Base-by-base conservation (phyloP, 1,284 basidiomycete genomes). In the Athelia sp. region DNA sequence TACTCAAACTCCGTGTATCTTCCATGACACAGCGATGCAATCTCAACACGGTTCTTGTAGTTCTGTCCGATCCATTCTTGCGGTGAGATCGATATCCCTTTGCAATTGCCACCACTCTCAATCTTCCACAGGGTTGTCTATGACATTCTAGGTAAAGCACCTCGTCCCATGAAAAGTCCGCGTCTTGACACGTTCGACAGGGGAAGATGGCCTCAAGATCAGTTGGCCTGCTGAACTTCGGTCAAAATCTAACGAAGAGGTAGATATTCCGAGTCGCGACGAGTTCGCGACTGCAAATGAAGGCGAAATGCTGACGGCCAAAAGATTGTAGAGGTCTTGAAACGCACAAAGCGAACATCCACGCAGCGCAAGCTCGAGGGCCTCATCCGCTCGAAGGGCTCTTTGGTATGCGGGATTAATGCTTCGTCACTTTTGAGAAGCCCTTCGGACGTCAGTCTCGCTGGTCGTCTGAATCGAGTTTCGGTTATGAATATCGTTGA, bases 41-140 rank as follows among this genome's bases (percentile, higher is more conserved):
- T 50, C 19, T 54, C 43, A 49, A 47, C 52, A 42, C 54, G 32
- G 50, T 40, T 47, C 52, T 53, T 54, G 18, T 58, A 87, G 87
- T 90, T 31, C 67, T 93, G 31, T 87, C 82, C 31, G 86, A 93
- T 60, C 79, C 83, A 17, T 83, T 90, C 60, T 73, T 81, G 59
- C 77, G 90, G 74, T 85, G 66, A 57, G 68, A 62, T 29, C 50
- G 26, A 52, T 51, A 45, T 42, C 23, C 45, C 45, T 19, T 48
- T 24, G 36, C 15, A 29, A 29, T 13, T 13, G 13, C 26, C 4
- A 6, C 26, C 4, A 6, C 13, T 29, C 26, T 29, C 26, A 29
- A 29, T 44, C 9, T 40, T 40, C 36, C 36, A 29, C 26, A 40
- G 36, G 36, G 77, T 81, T 50, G 81, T 90, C 11, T 93, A 93